These are phyloP conservation scores for Leccinum subtestaceum DNA, from an alignment of 768 basidiomycete species.

Conservation along the genomic window DNA sequence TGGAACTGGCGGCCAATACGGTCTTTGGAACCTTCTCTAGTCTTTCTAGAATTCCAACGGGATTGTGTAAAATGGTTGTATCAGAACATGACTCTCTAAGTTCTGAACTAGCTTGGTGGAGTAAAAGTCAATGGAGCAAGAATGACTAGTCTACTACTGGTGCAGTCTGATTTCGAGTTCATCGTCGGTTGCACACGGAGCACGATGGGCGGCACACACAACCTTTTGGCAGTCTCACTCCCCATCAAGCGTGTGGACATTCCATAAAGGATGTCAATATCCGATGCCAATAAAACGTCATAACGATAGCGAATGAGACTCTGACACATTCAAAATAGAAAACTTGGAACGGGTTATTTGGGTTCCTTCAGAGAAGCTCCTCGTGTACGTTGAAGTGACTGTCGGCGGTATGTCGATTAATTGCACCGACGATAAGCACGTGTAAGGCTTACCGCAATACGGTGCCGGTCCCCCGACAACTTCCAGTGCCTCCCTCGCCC, in stretches of 20 bases:
- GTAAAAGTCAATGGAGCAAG: not conserved
- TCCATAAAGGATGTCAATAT: not conserved
- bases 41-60: not conserved
- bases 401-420: not conserved
- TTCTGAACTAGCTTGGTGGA: not conserved
- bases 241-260: not conserved
- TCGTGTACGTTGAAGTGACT: conserved; percentile 56
- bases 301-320: not conserved
- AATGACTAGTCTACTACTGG: not conserved
- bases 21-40: not conserved
- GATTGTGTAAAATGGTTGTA: not conserved
- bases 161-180: not conserved
- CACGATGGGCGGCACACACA: not conserved
- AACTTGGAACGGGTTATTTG: not conserved
- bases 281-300: not conserved
- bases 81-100: not conserved
- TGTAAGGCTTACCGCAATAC: conserved; percentile 54
- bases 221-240: not conserved
- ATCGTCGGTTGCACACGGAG: not conserved
- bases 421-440: not conserved
- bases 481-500: conserved; percentile 62
- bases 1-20: not conserved
- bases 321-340: not conserved
- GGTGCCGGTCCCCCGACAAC: conserved; percentile 59
- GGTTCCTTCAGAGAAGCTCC: conserved; percentile 37